phyloP scores from a whole-genome alignment of 129 eudicot species.

The Logfia minima region DNA sequence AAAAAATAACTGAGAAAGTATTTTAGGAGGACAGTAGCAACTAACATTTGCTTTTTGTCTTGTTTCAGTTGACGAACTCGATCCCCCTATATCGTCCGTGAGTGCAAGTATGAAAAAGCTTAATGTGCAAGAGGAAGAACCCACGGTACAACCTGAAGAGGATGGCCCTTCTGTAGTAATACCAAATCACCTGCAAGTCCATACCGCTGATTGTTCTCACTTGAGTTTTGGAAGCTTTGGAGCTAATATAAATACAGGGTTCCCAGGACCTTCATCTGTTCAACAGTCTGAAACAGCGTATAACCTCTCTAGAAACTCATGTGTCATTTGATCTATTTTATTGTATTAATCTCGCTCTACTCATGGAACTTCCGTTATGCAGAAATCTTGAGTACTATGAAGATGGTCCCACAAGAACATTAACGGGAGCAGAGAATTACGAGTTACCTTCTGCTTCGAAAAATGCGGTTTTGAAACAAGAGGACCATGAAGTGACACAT shows the following conservation, averaged over 20 bases:
- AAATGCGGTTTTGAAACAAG: constrained; percentile 64
- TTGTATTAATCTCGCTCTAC: neutral
- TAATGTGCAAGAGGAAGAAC: constrained; percentile 55
- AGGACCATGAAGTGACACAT: constrained; percentile 58
- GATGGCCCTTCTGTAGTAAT: constrained; percentile 78
- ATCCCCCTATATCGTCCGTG: constrained; percentile 55
- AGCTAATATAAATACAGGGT: constrained; percentile 46
- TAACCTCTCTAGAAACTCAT: neutral
- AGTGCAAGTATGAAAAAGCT: constrained; percentile 59
- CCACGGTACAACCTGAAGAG: constrained; percentile 39
- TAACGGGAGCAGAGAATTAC: constrained; percentile 37
- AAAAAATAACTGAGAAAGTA: neutral
- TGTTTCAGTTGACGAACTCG: constrained; percentile 54
- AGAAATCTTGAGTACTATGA: constrained; percentile 74
- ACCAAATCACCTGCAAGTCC: constrained; percentile 89
- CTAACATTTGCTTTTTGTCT: neutral
- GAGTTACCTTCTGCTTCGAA: constrained; percentile 75
- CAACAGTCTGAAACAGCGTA: constrained; percentile 69
- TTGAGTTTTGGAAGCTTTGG: constrained; percentile 95
- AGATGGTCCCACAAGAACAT: constrained; percentile 52
- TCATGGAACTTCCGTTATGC: constrained; percentile 23
- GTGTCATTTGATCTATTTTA: neutral
- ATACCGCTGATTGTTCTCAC: constrained; percentile 79
- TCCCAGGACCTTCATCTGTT: constrained; percentile 57
- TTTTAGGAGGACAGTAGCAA: neutral